Evolutionary conservation across 2,329 filamentous ascomycete species (phyloP).

Genomic region (Pestalotiopsis sp.): DNA sequence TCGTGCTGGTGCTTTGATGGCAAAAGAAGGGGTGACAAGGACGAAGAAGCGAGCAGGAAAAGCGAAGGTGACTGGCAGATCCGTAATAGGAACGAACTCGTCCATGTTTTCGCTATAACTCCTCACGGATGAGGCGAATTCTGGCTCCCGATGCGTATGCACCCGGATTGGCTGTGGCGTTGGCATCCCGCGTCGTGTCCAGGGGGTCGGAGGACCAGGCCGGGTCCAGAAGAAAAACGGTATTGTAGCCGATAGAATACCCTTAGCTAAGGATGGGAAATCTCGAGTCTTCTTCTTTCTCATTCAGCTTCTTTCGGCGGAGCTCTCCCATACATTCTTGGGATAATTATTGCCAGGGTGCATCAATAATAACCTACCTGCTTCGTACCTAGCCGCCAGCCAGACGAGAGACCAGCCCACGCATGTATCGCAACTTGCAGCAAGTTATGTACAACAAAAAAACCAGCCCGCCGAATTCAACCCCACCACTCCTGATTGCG

Average conservation of each 20-base stretch:
- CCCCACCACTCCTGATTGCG: slow-evolving; percentile 12
- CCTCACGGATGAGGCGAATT: not conserved
- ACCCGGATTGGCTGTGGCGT: not conserved
- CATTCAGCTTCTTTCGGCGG: not conserved
- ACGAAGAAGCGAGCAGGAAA: not conserved
- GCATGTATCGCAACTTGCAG: not conserved
- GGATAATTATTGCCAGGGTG: not conserved
- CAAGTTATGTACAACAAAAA: not conserved
- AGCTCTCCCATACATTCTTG: not conserved
- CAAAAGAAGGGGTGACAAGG: not conserved
- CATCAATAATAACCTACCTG: not conserved
- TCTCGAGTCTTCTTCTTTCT: not conserved
- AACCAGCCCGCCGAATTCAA: not conserved
- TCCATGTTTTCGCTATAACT: not conserved
- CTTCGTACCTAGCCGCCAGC: not conserved
- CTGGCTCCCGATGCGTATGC: not conserved
- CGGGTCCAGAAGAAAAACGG: not conserved
- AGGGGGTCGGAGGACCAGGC: not conserved
- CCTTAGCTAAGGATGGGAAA: not conserved
- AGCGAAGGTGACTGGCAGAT: not conserved
- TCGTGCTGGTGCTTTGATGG: not conserved
- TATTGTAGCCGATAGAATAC: not conserved
- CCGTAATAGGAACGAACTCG: not conserved
- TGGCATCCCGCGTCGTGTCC: not conserved
- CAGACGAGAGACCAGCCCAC: not conserved